A percentile compares a stretch with the other conserved stretches of the same genome.
phyloP scores from a whole-genome alignment of 352 stramenopile species.

The Globisporangium orthogonon region DNA sequence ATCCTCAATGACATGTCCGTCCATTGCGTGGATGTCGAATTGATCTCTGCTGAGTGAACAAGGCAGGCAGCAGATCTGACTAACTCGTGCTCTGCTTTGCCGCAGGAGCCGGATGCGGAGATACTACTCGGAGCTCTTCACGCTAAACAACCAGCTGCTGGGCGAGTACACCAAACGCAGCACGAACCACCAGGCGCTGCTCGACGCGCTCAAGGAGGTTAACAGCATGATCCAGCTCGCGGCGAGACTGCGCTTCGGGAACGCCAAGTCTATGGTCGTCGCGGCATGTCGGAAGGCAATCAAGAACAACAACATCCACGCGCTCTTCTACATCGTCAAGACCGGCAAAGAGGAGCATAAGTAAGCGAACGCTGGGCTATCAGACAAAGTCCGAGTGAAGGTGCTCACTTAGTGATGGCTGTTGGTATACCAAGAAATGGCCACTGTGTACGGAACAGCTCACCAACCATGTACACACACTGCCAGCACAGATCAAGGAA shows the following conservation, averaged over 20 bases:
- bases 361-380: conserved; percentile 11
- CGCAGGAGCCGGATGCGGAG: conserved; percentile 55
- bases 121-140: conserved; percentile 90
- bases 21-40: not conserved
- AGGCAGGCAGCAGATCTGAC: not conserved
- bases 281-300: conserved; percentile 82
- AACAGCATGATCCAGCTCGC: conserved; percentile 91
- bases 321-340: conserved; percentile 84
- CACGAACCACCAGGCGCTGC: conserved; percentile 87
- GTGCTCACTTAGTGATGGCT: too few relatives aligned
- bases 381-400: not conserved
- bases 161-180: conserved; percentile 91
- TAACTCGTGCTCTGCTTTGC: not conserved
- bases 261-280: conserved; percentile 79
- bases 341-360: conserved; percentile 78
- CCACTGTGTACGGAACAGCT: not conserved
- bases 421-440: too few relatives aligned
- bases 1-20: conserved; percentile 90
- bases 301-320: conserved; percentile 88
- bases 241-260: conserved; percentile 79
- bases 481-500: not conserved
- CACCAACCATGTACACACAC: not conserved
- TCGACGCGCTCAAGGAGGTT: conserved; percentile 89
- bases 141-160: conserved; percentile 88
- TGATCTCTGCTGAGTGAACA: not conserved